A percentile compares a stretch with the other conserved stretches of the same genome.
Evolutionary conservation across 75 land plant species (phyloP).

Genomic region (Azolla pinnata): DNA sequence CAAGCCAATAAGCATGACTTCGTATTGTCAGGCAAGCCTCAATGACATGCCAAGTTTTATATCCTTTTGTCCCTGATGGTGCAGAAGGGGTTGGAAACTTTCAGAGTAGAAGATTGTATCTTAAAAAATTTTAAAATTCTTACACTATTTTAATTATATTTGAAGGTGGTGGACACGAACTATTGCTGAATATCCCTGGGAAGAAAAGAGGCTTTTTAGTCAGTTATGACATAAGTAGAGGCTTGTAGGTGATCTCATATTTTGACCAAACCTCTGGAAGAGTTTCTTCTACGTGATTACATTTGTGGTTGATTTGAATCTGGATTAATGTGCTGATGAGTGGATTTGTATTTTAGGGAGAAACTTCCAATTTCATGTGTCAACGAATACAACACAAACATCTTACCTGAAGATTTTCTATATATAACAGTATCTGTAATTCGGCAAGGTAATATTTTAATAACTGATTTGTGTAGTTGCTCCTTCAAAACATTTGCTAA

Average conservation of each 20-base stretch:
- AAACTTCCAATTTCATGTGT: slow-evolving; percentile 14
- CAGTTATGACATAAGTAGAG: slow-evolving; percentile 22
- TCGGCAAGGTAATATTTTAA: slow-evolving; percentile 4
- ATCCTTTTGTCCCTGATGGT: too few relatives aligned
- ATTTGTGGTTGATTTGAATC: neutral
- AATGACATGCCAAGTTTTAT: too few relatives aligned
- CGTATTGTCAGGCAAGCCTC: too few relatives aligned
- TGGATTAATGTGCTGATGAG: neutral
- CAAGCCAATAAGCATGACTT: too few relatives aligned
- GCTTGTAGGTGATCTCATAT: slow-evolving; percentile 7
- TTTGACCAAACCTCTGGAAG: neutral
- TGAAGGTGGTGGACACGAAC: neutral
- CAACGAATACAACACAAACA: slow-evolving; percentile 9
- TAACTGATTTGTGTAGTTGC: neutral
- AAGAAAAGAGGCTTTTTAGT: slow-evolving; percentile 3
- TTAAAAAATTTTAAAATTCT: too few relatives aligned
- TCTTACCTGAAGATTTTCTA: slow-evolving; percentile 15
- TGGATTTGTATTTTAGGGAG: slow-evolving; percentile 4
- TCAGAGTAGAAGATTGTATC: too few relatives aligned
- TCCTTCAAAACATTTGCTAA: too few relatives aligned
- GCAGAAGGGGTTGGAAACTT: too few relatives aligned
- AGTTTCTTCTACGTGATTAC: neutral
- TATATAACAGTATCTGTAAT: slow-evolving; percentile 16
- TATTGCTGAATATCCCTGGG: slow-evolving; percentile 1
- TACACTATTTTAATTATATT: too few relatives aligned